Conservation (phyloP, 2,329 filamentous ascomycete species). For the Beauveria varroae region DNA sequence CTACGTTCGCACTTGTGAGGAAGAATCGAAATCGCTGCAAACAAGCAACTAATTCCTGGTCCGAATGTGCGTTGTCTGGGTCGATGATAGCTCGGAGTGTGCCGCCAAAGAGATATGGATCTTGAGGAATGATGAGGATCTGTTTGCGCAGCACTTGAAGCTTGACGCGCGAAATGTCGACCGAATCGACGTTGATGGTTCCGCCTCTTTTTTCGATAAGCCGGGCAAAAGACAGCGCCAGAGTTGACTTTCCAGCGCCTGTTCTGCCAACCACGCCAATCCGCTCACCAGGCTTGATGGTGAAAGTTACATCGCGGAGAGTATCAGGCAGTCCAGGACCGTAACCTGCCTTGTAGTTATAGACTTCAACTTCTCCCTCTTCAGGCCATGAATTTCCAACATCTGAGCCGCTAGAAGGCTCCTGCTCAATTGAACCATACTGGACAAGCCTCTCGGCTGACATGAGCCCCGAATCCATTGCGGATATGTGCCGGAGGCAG, state of each 20-base stretch:
- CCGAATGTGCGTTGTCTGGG: slow-evolving; percentile 56
- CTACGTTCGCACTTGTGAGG: not conserved
- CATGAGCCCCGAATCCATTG: slow-evolving; percentile 64
- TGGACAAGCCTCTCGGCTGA: slow-evolving; percentile 61
- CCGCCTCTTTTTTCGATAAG: not conserved
- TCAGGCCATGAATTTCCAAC: slow-evolving; percentile 62
- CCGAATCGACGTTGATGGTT: not conserved
- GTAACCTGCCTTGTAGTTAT: slow-evolving; percentile 58
- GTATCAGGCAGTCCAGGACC: slow-evolving; percentile 58
- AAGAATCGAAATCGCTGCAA: slow-evolving; percentile 58
- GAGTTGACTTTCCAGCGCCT: slow-evolving; percentile 1
- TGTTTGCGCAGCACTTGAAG: slow-evolving; percentile 58
- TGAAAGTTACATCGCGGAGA: slow-evolving; percentile 55
- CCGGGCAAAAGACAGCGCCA: not conserved
- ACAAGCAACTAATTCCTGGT: slow-evolving; percentile 55
- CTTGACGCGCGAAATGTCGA: slow-evolving; percentile 50
- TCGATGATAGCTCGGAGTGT: slow-evolving; percentile 64
- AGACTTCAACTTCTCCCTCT: slow-evolving; percentile 57
- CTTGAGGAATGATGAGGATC: slow-evolving; percentile 63
- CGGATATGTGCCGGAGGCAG: slow-evolving; percentile 54
- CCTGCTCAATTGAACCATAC: slow-evolving; percentile 57
- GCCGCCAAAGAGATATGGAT: slow-evolving; percentile 66
- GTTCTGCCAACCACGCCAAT: slow-evolving; percentile 30
- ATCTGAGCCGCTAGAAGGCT: slow-evolving; percentile 46
- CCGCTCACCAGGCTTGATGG: slow-evolving; percentile 51